Evolutionary conservation across 129 eudicot species (phyloP).

Genomic region (Lactuca saligna): DNA sequence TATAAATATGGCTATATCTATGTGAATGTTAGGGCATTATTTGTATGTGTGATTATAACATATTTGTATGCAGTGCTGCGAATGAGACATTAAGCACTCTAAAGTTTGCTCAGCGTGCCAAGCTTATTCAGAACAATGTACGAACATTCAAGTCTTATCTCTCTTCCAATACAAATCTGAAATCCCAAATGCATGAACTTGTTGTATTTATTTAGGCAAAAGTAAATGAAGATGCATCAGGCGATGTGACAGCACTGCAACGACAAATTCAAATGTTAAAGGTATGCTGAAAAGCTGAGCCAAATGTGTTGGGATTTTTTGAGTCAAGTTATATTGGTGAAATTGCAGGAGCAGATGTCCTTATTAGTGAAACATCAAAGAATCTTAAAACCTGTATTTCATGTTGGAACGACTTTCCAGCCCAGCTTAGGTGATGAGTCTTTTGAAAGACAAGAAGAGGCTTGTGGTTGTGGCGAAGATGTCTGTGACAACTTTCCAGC

Average conservation of each 20-base stretch:
- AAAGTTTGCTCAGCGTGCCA: constrained; percentile 96
- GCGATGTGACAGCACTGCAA: constrained; percentile 70
- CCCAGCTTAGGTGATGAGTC: constrained; percentile 27
- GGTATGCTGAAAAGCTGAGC: constrained; percentile 36
- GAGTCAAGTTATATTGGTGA: constrained; percentile 22
- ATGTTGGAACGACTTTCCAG: constrained; percentile 31
- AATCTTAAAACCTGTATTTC: constrained; percentile 30
- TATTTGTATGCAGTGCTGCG: constrained; percentile 58
- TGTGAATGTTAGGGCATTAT: constrained; percentile 11
- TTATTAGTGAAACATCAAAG: constrained; percentile 52
- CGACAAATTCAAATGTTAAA: constrained; percentile 76
- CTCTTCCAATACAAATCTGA: not conserved
- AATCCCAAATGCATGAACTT: constrained; percentile 15
- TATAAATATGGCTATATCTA: not conserved
- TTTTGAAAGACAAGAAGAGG: constrained; percentile 31
- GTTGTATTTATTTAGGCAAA: constrained; percentile 53
- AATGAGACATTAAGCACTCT: constrained; percentile 82
- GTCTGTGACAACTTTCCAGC: constrained; percentile 19
- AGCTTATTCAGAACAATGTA: constrained; percentile 95
- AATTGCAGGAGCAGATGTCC: constrained; percentile 70
- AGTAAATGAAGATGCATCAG: constrained; percentile 89
- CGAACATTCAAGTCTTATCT: constrained; percentile 7
- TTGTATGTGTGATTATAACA: constrained; percentile 21
- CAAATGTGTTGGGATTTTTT: constrained; percentile 9
- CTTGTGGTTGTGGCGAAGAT: constrained; percentile 31